Base-by-base conservation (phyloP, 495 filamentous ascomycete species). In the Immersiella caudata region DNA sequence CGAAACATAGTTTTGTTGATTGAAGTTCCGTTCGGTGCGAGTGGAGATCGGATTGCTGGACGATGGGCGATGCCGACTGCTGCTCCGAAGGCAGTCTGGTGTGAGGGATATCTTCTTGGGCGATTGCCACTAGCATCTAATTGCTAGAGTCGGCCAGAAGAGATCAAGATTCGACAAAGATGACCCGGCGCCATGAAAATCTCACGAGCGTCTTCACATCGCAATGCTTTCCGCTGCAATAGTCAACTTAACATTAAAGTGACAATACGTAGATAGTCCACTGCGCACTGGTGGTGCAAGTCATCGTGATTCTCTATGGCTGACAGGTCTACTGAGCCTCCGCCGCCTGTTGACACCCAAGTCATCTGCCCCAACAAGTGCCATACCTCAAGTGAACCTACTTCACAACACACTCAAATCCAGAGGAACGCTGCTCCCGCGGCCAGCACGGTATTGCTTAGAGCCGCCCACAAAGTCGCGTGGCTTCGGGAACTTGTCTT, bases 341-440 rank as follows among this genome's bases (percentile, higher is more conserved):
- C 2, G 14, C 40, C 40, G 11, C 40, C 11, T 46, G 11, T 46
- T 18, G 40, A 6, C 5, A 46, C 2, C 40, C 40, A 5, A 2
- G 9, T 12, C 16, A 12, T 6, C 40, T 12, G 16, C 14, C 2
- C 40, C 16, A 46, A 12, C 40, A 4, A 46, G 40, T 46, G 2
- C 40, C 5, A 14, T 2, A 46, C 11, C 11, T 14, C 11, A 46
- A 46, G 16, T 46, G 14, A 46, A 46, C 2, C 2, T 18, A 2
- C 2, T 12, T 46, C 40, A 59, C 64, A 83, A 70, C 12, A 75
- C 76, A 66, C 82, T 86, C 74, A 99, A 79, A 81, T 99, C 92
- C 73, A 98, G 83, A 50, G 95, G 95, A 50, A 99, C 93, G 81
- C 91, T 97, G 79, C 93, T 97, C 24, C 92, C 94, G 74, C 94